Evolutionary conservation across 306 rosid genomes (phyloP).

Genomic region (Luffa acutangula): DNA sequence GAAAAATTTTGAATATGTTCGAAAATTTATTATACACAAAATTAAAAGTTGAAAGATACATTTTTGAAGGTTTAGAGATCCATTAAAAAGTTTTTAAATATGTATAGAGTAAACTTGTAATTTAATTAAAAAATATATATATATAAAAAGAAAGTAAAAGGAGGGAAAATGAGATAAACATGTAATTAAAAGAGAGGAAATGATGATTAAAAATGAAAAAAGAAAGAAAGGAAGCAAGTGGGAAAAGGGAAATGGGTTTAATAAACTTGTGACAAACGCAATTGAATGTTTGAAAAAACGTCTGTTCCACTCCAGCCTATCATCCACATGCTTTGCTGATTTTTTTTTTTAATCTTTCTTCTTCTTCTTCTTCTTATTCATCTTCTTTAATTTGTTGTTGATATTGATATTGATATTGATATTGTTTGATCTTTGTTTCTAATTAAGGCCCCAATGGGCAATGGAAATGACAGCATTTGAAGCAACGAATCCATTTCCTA

Average conservation of each 20-base stretch:
- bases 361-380: no score
- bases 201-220: neutral
- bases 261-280: slow-evolving; percentile 21
- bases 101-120: no score
- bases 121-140: neutral
- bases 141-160: no score
- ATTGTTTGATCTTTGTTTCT: no score
- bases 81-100: no score
- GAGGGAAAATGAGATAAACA: neutral
- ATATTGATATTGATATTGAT: no score
- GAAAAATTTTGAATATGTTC: no score
- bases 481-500: neutral
- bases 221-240: neutral
- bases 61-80: no score
- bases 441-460: neutral
- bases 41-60: no score
- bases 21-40: no score
- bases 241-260: neutral
- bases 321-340: neutral
- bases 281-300: slow-evolving; percentile 4
- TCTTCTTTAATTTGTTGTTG: no score
- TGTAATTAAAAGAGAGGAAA: neutral
- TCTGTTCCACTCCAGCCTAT: neutral
- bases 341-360: neutral
- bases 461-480: neutral